phyloP scores from a whole-genome alignment of 495 filamentous ascomycete genomes.

The Parmelia sp. region DNA sequence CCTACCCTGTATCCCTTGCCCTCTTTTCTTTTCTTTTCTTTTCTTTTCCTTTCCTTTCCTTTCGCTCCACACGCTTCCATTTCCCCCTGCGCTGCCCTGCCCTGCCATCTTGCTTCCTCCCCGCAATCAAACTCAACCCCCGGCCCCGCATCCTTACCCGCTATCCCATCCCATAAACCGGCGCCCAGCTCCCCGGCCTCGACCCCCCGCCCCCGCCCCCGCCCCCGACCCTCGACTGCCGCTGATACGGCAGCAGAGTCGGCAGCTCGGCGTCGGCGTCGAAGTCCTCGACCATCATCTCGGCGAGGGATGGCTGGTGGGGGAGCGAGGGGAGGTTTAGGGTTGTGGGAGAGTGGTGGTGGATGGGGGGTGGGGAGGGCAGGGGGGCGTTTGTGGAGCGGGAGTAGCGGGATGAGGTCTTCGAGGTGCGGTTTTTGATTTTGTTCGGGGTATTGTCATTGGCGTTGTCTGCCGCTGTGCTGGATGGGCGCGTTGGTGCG shows the following conservation, averaged over 20 bases:
- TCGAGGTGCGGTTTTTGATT: neutral
- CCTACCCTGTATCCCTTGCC: no score
- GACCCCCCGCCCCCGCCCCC: no score
- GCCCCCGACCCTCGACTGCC: slow-evolving; percentile 5
- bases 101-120: no score
- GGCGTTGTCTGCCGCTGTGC: no score
- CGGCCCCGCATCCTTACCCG: no score
- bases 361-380: neutral
- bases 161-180: slow-evolving; percentile 17
- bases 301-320: slow-evolving; percentile 14
- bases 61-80: no score
- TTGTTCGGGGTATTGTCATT: neutral
- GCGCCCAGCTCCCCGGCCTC: slow-evolving; percentile 8
- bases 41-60: no score
- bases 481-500: neutral
- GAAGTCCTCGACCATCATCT: slow-evolving; percentile 17
- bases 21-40: no score
- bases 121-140: no score
- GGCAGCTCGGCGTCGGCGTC: slow-evolving; percentile 2
- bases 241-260: neutral
- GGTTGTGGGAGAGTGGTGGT: neutral
- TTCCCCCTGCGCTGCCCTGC: no score
- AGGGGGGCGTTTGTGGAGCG: neutral
- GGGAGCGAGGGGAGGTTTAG: slow-evolving; percentile 9
- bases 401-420: neutral